Evolutionary conservation across 805 yeast species (phyloP), one percentile per base, ranked within the genome.

Genomic region (Hemisphaericaspora nanyangensis): DNA sequence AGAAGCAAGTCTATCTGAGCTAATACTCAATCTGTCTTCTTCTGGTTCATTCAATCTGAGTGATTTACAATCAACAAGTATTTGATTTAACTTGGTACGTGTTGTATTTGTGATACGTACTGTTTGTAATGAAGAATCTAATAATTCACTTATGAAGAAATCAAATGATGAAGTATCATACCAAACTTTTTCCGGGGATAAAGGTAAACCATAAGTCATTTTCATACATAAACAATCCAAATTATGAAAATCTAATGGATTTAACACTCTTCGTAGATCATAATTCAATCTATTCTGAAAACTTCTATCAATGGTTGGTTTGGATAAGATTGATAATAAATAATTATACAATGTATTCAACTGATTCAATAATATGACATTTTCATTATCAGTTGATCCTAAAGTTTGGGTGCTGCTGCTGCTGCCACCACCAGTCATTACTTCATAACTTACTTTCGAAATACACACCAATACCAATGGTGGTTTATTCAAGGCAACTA

Each of bases 391-490:
- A n/a, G 17, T 74, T 30, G 68, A 51, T 25, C 28, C 28, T 11
- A n/a, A 11, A 17, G 31, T 29, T 15, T 11, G n/a, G 12, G 31
- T 10, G 10, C 8, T 8, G 35, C 83, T 51, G 22, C 8, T 30
- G 7, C 8, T 17, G 12, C 16, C 13, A 10, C 30, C 5, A 10
- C 3, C 10, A 17, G 38, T 43, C 29, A 72, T 70, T 0, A 74
- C 60, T 51, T 84, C 89, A 20, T 72, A 72, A 15, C 48, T 44
- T 2, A 74, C 54, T 19, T 70, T 67, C 1, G 88, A 74, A 6
- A 85, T 73, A 0, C 93, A 87, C 50, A 88, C 80, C 19, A 90
- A 61, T 6, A 86, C 69, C 12, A 91, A 70, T 1, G 96, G 97
- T 1, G 73, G 64, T 48, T 74, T 78, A 42, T 80, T 76, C 39